phyloP scores from a whole-genome alignment of 2,329 filamentous ascomycete genomes.

The Chrysosphaeria jannelii region DNA sequence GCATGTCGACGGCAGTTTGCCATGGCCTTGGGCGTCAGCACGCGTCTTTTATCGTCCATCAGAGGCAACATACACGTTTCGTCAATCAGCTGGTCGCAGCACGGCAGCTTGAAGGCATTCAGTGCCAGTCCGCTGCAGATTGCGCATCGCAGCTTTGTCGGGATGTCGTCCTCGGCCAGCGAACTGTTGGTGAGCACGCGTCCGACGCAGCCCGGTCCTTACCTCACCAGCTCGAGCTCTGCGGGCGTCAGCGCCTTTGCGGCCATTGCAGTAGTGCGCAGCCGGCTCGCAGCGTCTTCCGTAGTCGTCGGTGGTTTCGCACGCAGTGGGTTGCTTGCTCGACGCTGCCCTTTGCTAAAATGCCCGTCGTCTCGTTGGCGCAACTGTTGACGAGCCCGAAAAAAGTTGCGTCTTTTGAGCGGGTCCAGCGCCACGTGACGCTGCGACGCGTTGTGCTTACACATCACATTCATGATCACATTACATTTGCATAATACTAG shows the following conservation, averaged over 20 bases:
- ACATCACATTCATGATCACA: too few relatives aligned
- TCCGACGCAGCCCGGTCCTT: constrained; percentile 4
- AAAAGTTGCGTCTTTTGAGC: too few relatives aligned
- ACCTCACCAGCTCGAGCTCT: constrained; percentile 29
- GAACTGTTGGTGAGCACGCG: constrained; percentile 21
- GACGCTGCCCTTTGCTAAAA: too few relatives aligned
- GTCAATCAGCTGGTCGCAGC: constrained; percentile 88
- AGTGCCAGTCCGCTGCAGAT: constrained; percentile 75
- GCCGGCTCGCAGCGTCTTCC: too few relatives aligned
- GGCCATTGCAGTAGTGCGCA: constrained; percentile 7
- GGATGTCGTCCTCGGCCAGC: constrained; percentile 55
- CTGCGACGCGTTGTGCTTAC: too few relatives aligned
- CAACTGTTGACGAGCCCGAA: too few relatives aligned
- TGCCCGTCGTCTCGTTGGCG: too few relatives aligned
- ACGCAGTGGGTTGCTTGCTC: too few relatives aligned
- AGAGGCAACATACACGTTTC: constrained; percentile 46
- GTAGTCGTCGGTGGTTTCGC: too few relatives aligned
- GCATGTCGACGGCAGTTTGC: constrained; percentile 46
- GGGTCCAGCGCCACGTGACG: too few relatives aligned
- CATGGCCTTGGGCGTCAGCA: constrained; percentile 16
- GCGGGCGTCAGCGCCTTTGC: constrained; percentile 13
- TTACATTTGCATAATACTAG: too few relatives aligned
- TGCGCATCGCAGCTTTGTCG: constrained; percentile 86
- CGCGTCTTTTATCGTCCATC: not conserved
- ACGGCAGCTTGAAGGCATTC: constrained; percentile 73